Evolutionary conservation across 306 rosid genomes (phyloP).

Genomic region (Cajanus cajan): DNA sequence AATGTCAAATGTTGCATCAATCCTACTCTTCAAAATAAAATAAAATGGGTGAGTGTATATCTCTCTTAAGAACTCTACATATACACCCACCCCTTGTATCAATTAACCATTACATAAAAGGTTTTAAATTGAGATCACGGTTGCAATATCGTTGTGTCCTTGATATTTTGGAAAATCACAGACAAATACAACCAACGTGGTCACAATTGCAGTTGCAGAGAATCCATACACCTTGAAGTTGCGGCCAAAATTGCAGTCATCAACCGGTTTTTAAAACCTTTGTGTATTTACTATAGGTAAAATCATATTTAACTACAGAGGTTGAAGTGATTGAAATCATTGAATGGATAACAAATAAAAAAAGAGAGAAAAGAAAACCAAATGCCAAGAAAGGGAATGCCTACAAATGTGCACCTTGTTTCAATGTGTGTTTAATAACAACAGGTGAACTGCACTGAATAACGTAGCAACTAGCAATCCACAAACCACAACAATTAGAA

Average conservation of each 20-base stretch:
- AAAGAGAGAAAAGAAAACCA: background rate
- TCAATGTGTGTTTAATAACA: background rate
- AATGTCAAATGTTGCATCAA: background rate
- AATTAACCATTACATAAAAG: too few species aligned
- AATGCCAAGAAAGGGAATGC: background rate
- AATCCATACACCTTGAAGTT: too few species aligned
- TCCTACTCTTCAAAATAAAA: too few species aligned
- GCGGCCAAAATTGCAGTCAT: too few species aligned
- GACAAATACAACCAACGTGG: too few species aligned
- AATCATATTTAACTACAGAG: background rate
- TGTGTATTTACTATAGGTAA: background rate
- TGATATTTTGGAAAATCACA: too few species aligned
- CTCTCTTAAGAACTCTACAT: background rate
- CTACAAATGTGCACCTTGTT: background rate
- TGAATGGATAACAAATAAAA: background rate
- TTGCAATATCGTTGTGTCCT: too few species aligned
- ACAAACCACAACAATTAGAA: background rate
- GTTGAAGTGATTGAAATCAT: background rate
- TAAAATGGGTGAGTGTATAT: too few species aligned
- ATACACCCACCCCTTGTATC: too few species aligned
- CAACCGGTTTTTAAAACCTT: too few species aligned
- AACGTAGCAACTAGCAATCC: background rate
- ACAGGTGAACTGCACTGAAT: background rate
- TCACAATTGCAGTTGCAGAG: too few species aligned
- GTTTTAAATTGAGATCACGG: too few species aligned